A percentile compares a stretch with the other conserved stretches of the same genome.
These are phyloP conservation scores for Odontarrhena argentea DNA, from an alignment of 345 rosid species.

Conservation along the genomic window DNA sequence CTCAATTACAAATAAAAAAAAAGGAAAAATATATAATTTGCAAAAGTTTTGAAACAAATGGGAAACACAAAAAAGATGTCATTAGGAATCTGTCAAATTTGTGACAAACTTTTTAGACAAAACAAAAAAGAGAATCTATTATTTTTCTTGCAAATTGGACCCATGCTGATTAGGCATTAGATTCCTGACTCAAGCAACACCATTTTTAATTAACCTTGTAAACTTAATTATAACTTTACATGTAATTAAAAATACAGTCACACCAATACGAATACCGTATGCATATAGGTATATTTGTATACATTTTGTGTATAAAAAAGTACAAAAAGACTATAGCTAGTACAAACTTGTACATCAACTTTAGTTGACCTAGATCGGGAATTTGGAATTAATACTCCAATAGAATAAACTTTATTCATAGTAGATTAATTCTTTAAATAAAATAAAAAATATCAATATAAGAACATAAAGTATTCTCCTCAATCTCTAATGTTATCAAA, in stretches of 20 bases:
- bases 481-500: slow-evolving; percentile 19
- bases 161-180: slow-evolving; percentile 42
- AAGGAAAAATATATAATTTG: too few relatives aligned
- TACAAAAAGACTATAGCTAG: background rate
- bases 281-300: background rate
- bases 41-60: slow-evolving; percentile 2
- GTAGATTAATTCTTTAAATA: slow-evolving; percentile 12
- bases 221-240: background rate
- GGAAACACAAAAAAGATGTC: slow-evolving; percentile 28
- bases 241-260: background rate
- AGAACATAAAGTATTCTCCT: background rate
- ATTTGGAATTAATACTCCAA: slow-evolving; percentile 16
- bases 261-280: slow-evolving; percentile 21
- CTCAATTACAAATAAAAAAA: too few relatives aligned
- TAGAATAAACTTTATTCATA: slow-evolving; percentile 15
- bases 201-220: slow-evolving; percentile 4
- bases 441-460: background rate
- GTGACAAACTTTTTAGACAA: slow-evolving; percentile 25
- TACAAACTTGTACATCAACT: slow-evolving; percentile 32
- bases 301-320: slow-evolving; percentile 12
- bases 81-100: slow-evolving; percentile 32
- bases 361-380: slow-evolving; percentile 31
- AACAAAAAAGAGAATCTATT: slow-evolving; percentile 4
- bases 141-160: slow-evolving; percentile 22
- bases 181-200: slow-evolving; percentile 39